A percentile compares a stretch with the other conserved stretches of the same genome.
Conservation (phyloP, 176 grass and related monocot species). For the Aechmea fasciata region DNA sequence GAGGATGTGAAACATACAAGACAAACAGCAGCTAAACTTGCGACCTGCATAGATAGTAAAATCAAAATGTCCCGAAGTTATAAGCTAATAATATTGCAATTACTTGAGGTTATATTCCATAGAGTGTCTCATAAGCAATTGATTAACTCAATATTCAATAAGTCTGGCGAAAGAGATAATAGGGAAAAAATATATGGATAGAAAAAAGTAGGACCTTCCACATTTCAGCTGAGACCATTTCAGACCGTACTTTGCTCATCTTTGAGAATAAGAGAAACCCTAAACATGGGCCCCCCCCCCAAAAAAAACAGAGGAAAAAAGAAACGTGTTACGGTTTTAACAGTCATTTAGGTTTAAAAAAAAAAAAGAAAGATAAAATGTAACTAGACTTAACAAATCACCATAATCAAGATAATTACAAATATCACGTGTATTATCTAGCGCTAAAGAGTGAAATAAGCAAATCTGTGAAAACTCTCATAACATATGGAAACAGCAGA, state of each 20-base stretch:
- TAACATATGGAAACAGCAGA: no score
- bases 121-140: no score
- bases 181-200: conserved; percentile 2
- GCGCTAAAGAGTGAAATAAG: neutral
- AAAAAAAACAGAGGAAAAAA: no score
- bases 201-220: conserved; percentile 73
- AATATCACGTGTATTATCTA: neutral
- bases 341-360: neutral
- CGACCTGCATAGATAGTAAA: conserved; percentile 47
- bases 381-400: neutral
- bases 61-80: no score
- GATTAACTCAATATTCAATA: neutral
- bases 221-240: conserved; percentile 88
- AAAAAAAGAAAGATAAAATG: conserved; percentile 22
- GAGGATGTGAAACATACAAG: conserved; percentile 86
- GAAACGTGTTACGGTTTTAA: no score
- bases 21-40: conserved; percentile 75
- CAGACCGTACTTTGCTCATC: conserved; percentile 95
- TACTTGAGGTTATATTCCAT: no score
- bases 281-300: conserved; percentile 30
- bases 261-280: conserved; percentile 81
- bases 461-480: no score
- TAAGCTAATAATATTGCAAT: no score
- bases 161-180: conserved; percentile 1
- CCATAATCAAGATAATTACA: neutral